These are phyloP conservation scores for Francoa sonchifolia DNA, from an alignment of 441 rosid species.

Conservation along the genomic window DNA sequence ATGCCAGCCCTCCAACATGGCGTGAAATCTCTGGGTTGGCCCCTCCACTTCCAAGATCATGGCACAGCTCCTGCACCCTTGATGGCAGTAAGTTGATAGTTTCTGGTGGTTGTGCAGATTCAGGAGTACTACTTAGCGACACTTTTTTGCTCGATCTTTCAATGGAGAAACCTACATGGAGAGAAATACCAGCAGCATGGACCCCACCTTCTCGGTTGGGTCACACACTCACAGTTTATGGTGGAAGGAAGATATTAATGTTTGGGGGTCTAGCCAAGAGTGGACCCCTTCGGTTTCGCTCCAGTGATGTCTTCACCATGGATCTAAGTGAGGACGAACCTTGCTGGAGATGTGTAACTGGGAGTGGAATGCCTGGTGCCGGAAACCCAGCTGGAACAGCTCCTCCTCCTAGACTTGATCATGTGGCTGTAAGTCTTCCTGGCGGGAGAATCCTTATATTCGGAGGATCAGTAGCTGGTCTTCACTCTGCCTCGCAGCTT, in stretches of 20 bases:
- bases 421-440: constrained; percentile 80
- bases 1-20: constrained; percentile 87
- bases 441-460: constrained; percentile 81
- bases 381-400: constrained; percentile 74
- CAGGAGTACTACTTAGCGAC: constrained; percentile 85
- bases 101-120: constrained; percentile 95
- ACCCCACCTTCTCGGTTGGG: constrained; percentile 89
- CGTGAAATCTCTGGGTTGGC: constrained; percentile 84
- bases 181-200: constrained; percentile 86
- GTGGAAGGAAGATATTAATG: constrained; percentile 81
- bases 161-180: constrained; percentile 84
- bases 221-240: constrained; percentile 75
- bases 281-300: constrained; percentile 77
- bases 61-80: constrained; percentile 98
- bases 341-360: constrained; percentile 68
- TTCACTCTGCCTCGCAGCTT: constrained; percentile 86
- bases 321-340: constrained; percentile 86
- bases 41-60: constrained; percentile 91
- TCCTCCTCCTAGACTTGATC: constrained; percentile 90
- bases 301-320: constrained; percentile 90
- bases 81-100: constrained; percentile 91
- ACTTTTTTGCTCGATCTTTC: constrained; percentile 83
- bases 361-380: constrained; percentile 79
- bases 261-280: constrained; percentile 88
- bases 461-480: constrained; percentile 95